Base-by-base conservation (phyloP, 805 yeast species). In the Starmerella geochares region DNA sequence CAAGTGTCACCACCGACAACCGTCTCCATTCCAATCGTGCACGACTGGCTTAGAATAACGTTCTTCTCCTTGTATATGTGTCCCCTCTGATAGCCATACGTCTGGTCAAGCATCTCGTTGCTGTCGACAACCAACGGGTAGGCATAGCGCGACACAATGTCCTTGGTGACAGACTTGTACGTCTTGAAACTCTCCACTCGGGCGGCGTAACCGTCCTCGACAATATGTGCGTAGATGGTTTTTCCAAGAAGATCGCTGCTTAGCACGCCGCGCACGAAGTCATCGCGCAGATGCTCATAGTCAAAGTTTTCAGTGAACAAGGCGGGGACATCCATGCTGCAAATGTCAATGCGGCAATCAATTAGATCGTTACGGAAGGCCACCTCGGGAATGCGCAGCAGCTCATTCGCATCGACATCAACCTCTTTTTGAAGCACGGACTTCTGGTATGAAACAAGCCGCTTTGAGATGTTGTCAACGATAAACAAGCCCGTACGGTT, bases 271-370 rank as follows among this genome's bases (percentile, higher is more conserved):
- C 78, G 82, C 27, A 90, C 84, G 62, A 90, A 92, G 67, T 92
- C 97, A 31, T 76, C 72, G 65, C 98, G 76, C 54, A 90, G 71
- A 47, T 77, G 71, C 65, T 90, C 96, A 65, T 88, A 92, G 68
- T 92, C 98, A 60, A 92, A 92, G 65, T 92, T 90, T 62, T 92
- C 98, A 60, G 86, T 94, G 69, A 90, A 92, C 53, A 90, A 81
- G 14, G 94, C 92, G 1, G 96, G 96, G 10, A 92, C 96, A 57
- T 81, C 86, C 2, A 94, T 86, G 6, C 96, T 75, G 67, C 98
- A 92, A 53, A 92, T 86, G 67, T 92, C 98, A 49, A 92, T 87
- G 64, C 84, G 92, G 65, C 98, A 92, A 69, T 92, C 98, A 52
- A 92, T 88, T 55, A 92, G 75, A 66, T 92, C 97, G 65, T 92